Evolutionary conservation across 2,329 filamentous ascomycete genomes (phyloP).

Genomic region (Epichloe festucae): DNA sequence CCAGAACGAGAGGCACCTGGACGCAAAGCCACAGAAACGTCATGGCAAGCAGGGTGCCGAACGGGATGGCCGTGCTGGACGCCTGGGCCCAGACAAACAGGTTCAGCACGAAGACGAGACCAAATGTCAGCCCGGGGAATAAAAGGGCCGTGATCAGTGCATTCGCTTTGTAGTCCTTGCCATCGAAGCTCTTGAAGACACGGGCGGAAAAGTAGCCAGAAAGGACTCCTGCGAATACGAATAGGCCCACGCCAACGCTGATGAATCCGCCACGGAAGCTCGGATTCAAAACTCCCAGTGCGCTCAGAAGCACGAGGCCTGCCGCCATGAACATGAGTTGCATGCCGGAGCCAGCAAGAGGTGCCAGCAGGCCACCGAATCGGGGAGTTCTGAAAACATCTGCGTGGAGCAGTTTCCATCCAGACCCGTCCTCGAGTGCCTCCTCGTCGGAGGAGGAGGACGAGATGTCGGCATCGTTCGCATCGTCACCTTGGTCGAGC

Average conservation of each 20-base stretch:
- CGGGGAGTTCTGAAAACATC: constrained; percentile 71
- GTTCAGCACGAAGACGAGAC: constrained; percentile 66
- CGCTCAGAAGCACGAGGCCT: constrained; percentile 59
- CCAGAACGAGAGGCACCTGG: constrained; percentile 72
- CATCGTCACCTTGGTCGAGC: constrained; percentile 45
- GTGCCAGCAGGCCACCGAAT: constrained; percentile 61
- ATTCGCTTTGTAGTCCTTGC: constrained; percentile 62
- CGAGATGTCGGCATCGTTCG: constrained; percentile 38
- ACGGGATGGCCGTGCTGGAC: constrained; percentile 76
- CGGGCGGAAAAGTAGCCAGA: constrained; percentile 80
- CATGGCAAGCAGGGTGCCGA: constrained; percentile 62
- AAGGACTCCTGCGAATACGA: constrained; percentile 70
- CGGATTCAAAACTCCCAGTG: constrained; percentile 67
- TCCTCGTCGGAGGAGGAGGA: constrained; percentile 33
- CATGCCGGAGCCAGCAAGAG: constrained; percentile 72
- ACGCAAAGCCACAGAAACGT: constrained; percentile 72
- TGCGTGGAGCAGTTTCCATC: constrained; percentile 81
- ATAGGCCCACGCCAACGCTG: constrained; percentile 70
- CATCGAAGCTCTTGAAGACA: constrained; percentile 73
- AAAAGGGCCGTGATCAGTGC: constrained; percentile 63
- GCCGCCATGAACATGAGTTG: constrained; percentile 74
- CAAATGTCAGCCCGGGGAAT: constrained; percentile 67
- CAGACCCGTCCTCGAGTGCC: constrained; percentile 63
- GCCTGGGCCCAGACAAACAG: constrained; percentile 85
- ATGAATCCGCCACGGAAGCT: constrained; percentile 85